Evolutionary conservation across 208 protist genomes (phyloP).

Genomic region (Tritrichomonas foetus): DNA sequence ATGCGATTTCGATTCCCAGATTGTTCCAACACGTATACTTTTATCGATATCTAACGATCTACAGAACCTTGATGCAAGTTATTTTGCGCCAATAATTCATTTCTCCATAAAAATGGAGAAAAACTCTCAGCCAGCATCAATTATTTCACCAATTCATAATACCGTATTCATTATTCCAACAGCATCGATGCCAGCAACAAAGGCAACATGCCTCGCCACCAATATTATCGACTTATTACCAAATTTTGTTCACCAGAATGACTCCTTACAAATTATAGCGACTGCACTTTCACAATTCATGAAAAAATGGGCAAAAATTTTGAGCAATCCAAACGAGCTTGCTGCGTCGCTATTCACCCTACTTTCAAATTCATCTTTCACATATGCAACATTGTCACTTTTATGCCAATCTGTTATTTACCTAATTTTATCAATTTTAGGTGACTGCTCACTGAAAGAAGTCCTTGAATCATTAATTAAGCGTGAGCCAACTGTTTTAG

Average conservation of each 20-base stretch:
- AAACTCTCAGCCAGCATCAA: background rate
- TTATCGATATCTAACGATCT: background rate
- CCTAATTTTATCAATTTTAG: background rate
- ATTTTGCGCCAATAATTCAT: background rate
- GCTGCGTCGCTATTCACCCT: background rate
- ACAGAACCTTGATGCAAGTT: background rate
- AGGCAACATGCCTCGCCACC: background rate
- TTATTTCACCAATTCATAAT: background rate
- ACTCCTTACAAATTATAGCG: background rate
- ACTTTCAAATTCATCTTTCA: background rate
- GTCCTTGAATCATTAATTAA: background rate
- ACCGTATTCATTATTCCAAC: background rate
- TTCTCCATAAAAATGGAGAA: background rate
- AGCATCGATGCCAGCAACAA: background rate
- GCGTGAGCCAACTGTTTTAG: background rate
- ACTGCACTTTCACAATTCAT: slow-evolving; percentile 18
- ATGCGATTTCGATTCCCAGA: background rate
- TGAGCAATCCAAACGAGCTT: background rate
- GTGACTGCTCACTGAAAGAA: background rate
- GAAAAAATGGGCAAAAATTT: slow-evolving; percentile 9
- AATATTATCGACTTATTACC: background rate
- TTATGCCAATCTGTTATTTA: background rate
- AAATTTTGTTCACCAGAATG: background rate
- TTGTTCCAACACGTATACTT: background rate
- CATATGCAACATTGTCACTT: background rate